Evolutionary conservation across 345 rosid genomes (phyloP), one percentile per base, ranked within the genome.

Genomic region (Euphorbia pulcherrima): DNA sequence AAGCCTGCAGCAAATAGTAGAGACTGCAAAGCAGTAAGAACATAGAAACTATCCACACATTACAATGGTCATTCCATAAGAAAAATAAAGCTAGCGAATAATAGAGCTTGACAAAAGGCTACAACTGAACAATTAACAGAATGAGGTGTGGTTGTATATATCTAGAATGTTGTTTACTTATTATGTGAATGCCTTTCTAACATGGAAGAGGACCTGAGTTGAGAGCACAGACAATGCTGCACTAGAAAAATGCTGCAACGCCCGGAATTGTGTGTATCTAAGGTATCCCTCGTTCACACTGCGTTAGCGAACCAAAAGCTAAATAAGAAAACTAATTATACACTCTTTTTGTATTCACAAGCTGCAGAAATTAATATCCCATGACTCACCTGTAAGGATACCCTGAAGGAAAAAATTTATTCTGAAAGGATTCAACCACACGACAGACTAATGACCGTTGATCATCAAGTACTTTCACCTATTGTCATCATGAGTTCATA

Each of bases 1-100:
- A 91, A 81, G 72, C 97, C 99, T 79, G 97, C 99, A 83, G 96
- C 99, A 89, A 89, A 91, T 68, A 94, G 82, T 54, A 94, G 84
- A 58, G 99, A 94, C 99, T 94, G 93, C 85, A 85, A 56, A 71
- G 82, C 55, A 80, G 81, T 77, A 74, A 88, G 87, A 83, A 73
- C 29, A 64, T 18, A 73, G 72, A 65, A 71, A 52, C 8, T 18
- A 63, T 53, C 35, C 51, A 55, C 54, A 70, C 37, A 56, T 46
- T 18, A 58, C 30, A 62, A 23, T 26, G 30, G 47, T 44, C 33
- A 53, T 39, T 67, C 20, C 33, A 57, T 60, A 44, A 11, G 41
- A 39, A 50, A n/a, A 40, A 50, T 35, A 12, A 27, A 8, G 24
- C 35, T 58, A 59, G 3, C 9, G 35, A 16, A 69, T 17, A 23